Evolutionary conservation across 2,329 filamentous ascomycete genomes (phyloP), one percentile per base, ranked within the genome.

Genomic region (Colletotrichum camelliae): DNA sequence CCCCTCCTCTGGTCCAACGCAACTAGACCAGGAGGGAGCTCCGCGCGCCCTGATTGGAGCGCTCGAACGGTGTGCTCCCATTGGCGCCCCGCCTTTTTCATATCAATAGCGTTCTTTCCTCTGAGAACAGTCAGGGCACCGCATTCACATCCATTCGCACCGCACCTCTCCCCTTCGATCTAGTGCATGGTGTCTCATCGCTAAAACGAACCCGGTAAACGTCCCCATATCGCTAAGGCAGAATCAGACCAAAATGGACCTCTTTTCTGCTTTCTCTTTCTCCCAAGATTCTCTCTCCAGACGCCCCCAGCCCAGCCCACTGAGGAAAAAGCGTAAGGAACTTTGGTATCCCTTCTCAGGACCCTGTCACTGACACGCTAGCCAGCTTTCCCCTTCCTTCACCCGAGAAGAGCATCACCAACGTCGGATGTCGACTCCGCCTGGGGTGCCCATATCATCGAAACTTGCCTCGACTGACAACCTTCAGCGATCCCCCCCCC

Each of bases 81-180:
- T 52, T 52, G 43, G 43, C 43, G 43, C 43, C 43, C 43, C 43
- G 43, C n/a, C 43, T 52, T 43, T 33, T 48, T 31, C 15, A 13
- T 35, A 13, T 24, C n/a, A 68, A 27, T 71, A 72, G 70, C 70
- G 62, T 72, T 72, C 70, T 72, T 72, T 67, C 35, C 70, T 72
- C 70, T 12, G 64, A 48, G 39, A 67, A 52, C 43, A 21, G 55
- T 29, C 55, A 27, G 27, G 24, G 55, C 43, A 52, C n/a, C 43
- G 43, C 43, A 48, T 21, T 48, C 43, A 48, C 43, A 12, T 48
- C 43, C 43, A 48, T n/a, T 10, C 43, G 43, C 43, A 48, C 10
- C 43, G 43, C 43, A 48, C 10, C 43, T 10, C 43, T 52, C 43
- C 43, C 43, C 43, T 52, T 58, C 55, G 24, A 27, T 27, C 55